Conservation (phyloP, 345 rosid species). For the Trapa incisa region DNA sequence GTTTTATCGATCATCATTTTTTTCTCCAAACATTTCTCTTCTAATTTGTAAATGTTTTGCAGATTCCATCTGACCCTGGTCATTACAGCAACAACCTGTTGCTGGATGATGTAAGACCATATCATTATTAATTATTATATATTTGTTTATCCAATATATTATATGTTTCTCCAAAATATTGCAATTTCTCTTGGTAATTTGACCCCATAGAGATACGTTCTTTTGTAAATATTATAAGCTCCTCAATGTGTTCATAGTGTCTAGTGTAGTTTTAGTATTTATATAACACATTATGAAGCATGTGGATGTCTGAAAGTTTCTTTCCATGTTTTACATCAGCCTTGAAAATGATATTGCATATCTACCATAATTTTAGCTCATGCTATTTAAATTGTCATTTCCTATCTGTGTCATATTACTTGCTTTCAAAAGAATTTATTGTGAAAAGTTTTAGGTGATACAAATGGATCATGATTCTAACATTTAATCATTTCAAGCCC, state of each 20-base stretch:
- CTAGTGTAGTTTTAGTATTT: neutral
- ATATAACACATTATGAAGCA: neutral
- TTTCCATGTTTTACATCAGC: neutral
- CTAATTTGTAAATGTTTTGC: conserved; percentile 13
- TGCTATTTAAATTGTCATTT: no score
- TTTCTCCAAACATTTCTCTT: no score
- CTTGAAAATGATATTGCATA: no score
- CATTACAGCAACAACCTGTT: conserved; percentile 88
- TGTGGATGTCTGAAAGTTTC: neutral
- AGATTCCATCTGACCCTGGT: conserved; percentile 86
- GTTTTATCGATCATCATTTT: neutral
- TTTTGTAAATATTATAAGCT: neutral
- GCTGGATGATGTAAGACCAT: conserved; percentile 93
- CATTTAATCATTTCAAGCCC: no score
- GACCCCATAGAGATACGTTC: neutral
- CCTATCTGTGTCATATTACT: no score
- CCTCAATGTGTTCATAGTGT: neutral
- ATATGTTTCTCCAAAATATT: neutral
- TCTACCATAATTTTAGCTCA: no score
- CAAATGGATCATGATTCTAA: no score
- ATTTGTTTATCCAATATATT: neutral
- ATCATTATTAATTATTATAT: neutral
- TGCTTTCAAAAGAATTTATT: no score
- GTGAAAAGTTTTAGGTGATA: no score
- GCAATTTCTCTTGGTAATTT: neutral